These are phyloP conservation scores for Paratinospora sagittata DNA, from an alignment of 164 flowering plant species.

Conservation along the genomic window DNA sequence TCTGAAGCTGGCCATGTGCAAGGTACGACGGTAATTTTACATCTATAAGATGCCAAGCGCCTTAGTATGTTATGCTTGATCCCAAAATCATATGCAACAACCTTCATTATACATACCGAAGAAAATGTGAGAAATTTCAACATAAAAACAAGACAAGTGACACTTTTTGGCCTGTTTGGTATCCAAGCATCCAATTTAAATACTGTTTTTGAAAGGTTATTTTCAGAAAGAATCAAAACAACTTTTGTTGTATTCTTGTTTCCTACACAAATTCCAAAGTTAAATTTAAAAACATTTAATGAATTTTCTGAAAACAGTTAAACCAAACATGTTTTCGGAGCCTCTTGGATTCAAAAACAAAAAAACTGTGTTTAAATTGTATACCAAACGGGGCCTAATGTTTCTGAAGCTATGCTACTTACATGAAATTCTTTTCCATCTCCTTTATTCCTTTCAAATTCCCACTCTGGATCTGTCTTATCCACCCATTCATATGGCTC, in stretches of 20 bases:
- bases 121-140: conserved; percentile 1
- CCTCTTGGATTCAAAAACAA: no score
- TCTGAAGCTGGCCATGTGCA: conserved; percentile 82
- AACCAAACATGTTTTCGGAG: no score
- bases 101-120: conserved; percentile 33
- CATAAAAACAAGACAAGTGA: neutral
- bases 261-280: no score
- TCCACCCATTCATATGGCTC: conserved; percentile 77
- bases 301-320: no score
- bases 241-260: no score
- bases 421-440: conserved; percentile 41
- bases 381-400: no score
- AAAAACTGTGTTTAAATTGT: no score
- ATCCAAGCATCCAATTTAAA: no score
- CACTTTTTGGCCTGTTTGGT: no score
- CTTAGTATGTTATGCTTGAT: conserved; percentile 79
- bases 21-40: conserved; percentile 83
- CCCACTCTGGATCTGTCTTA: conserved; percentile 59
- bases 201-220: no score
- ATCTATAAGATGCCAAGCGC: conserved; percentile 71
- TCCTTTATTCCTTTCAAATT: conserved; percentile 38
- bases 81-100: conserved; percentile 88
- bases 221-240: no score
- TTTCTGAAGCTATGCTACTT: conserved; percentile 18
- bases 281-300: no score